Base-by-base conservation (phyloP, 2,329 filamentous ascomycete species). In the Fusarium agapanthi region DNA sequence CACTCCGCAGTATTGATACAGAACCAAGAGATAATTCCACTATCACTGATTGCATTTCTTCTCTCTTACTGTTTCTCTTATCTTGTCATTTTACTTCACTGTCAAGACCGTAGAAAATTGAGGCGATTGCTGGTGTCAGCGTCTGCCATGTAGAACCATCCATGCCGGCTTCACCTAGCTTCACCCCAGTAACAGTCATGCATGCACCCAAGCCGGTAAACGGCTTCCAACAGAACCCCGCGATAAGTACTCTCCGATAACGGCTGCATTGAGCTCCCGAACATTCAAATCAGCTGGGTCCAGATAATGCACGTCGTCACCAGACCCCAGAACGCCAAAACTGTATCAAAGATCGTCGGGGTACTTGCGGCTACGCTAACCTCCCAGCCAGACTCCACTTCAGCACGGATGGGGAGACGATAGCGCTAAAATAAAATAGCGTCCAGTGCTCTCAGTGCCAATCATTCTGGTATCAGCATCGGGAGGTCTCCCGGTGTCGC, bases 281-380 rank as follows among this genome's bases (percentile, higher is more conserved):
- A 43, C n/a, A 6, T 40, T 15, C 30, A 22, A 34, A 35, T 35
- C 47, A 41, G n/a, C 35, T 22, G 20, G 7, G 8, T 5, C 16
- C 10, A 56, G 57, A 60, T 60, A 56, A 60, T 30, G 57, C 57
- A 55, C 28, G 18, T 34, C 18, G 57, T 43, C 57, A 60, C 5
- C n/a, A 60, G 57, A 55, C 47, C 15, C 20, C 22, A 22, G 10
- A 41, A 2, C 12, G 4, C 24, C 15, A 40, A 35, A 60, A 11
- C 38, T 35, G 12, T 35, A 55, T 60, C 47, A 28, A 54, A 34
- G 57, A 60, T 60, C 37, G 15, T 38, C n/a, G 28, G n/a, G 35
- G 18, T 7, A 10, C 37, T 44, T 48, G 59, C 54, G 64, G 64
- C 48, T 68, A 63, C 56, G 64, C 65, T 68, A 68, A 63, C 65